phyloP scores from a whole-genome alignment of 257 asterid species.

The Cordia subcordata region DNA sequence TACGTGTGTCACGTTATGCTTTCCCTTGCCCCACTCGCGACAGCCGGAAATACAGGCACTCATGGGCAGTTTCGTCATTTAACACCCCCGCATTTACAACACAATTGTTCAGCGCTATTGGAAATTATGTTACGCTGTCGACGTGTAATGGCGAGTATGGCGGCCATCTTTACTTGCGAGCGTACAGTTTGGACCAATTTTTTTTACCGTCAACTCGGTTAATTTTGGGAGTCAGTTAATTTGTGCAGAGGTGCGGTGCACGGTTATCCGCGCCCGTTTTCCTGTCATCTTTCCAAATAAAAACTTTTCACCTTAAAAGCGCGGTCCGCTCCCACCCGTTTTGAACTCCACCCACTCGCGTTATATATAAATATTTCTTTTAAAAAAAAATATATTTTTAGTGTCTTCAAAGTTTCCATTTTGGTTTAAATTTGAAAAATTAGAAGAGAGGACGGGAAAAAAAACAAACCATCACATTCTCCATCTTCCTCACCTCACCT shows the following conservation, averaged over 20 bases:
- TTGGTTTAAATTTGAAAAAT: conserved; percentile 36
- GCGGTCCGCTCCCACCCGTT: conserved; percentile 19
- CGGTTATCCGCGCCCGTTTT: conserved; percentile 60
- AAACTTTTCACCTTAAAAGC: conserved; percentile 10
- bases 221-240: conserved; percentile 6
- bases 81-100: no score
- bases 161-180: background rate
- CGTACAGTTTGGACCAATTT: background rate
- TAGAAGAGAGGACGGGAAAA: background rate
- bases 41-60: no score
- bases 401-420: background rate
- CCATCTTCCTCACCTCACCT: conserved; percentile 22
- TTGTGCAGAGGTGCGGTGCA: conserved; percentile 18
- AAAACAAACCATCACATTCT: conserved; percentile 11
- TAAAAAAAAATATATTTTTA: background rate
- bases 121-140: no score
- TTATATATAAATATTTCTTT: background rate
- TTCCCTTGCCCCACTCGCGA: no score
- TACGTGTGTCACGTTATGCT: no score
- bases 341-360: conserved; percentile 13
- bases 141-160: no score
- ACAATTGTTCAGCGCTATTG: no score
- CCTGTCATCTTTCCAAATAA: conserved; percentile 25
- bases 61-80: no score
- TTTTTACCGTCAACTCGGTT: background rate